Percentiles rank a stretch among this genome's conserved stretches.
Evolutionary conservation across 2,329 filamentous ascomycete species (phyloP).

Genomic region (Tolypocladium ophioglossoides): DNA sequence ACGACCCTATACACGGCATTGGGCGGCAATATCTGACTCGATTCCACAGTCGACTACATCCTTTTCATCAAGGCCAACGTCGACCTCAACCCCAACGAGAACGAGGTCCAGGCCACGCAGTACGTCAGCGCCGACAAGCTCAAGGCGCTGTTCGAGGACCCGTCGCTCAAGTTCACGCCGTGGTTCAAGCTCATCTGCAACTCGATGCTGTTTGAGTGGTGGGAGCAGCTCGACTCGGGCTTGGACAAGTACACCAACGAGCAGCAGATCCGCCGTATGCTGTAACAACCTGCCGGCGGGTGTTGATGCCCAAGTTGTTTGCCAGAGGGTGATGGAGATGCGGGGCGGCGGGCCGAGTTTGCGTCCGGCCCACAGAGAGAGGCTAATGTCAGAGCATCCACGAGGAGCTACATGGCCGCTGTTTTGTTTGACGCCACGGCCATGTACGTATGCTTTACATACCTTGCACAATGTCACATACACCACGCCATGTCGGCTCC

Average conservation of each 20-base stretch:
- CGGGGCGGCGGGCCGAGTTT: neutral
- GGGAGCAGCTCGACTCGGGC: constrained; percentile 71
- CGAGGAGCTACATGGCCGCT: neutral
- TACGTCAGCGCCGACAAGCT: constrained; percentile 79
- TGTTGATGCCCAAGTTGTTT: neutral
- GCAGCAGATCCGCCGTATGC: constrained; percentile 79
- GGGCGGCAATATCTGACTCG: neutral
- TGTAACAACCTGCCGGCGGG: neutral
- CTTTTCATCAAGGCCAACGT: constrained; percentile 95
- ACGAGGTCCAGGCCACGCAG: constrained; percentile 77
- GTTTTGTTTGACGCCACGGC: neutral
- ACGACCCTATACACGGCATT: too few relatives aligned
- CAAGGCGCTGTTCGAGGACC: constrained; percentile 75
- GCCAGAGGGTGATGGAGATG: neutral
- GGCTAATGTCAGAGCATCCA: neutral
- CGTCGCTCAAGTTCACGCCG: constrained; percentile 77
- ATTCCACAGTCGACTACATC: constrained; percentile 78
- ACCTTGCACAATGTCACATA: neutral
- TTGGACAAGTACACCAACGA: constrained; percentile 82
- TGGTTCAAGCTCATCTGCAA: constrained; percentile 99
- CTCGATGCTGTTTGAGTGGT: constrained; percentile 97
- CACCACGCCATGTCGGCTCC: neutral
- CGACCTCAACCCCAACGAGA: constrained; percentile 68
- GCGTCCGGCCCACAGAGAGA: neutral
- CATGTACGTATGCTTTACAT: neutral